A percentile compares a stretch with the other conserved stretches of the same genome.
phyloP scores from a whole-genome alignment of 768 basidiomycete species.

The Psilocybe cyanescens region DNA sequence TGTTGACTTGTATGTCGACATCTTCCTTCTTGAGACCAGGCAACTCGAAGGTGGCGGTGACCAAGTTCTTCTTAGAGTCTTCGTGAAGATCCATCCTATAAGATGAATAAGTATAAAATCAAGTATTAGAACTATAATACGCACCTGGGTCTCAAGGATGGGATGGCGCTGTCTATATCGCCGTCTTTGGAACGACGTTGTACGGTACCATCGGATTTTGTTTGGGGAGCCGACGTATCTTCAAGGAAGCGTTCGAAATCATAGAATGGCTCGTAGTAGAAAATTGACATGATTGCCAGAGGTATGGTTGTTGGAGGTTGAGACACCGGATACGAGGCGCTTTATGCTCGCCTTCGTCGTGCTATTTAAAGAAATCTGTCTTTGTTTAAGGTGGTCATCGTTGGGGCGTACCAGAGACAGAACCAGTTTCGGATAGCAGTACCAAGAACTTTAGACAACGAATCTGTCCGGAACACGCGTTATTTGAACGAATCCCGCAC shows the following conservation, averaged over 20 bases:
- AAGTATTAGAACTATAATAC: background rate
- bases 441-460: no score
- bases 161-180: background rate
- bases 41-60: conserved; percentile 62
- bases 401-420: no score
- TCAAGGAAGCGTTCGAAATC: conserved; percentile 6
- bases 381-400: no score
- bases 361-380: no score
- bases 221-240: background rate
- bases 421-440: no score
- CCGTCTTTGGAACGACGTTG: background rate
- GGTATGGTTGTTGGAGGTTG: background rate
- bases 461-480: no score
- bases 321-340: background rate
- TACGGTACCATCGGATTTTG: background rate
- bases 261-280: conserved; percentile 3
- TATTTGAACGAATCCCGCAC: no score
- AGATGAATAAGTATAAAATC: background rate
- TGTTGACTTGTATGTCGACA: conserved; percentile 54
- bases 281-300: background rate
- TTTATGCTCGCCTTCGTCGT: no score
- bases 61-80: conserved; percentile 44
- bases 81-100: conserved; percentile 61
- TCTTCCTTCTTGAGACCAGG: conserved; percentile 60
- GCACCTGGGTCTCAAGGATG: conserved; percentile 33